phyloP scores from a whole-genome alignment of 306 rosid species.

The Rosa persica region DNA sequence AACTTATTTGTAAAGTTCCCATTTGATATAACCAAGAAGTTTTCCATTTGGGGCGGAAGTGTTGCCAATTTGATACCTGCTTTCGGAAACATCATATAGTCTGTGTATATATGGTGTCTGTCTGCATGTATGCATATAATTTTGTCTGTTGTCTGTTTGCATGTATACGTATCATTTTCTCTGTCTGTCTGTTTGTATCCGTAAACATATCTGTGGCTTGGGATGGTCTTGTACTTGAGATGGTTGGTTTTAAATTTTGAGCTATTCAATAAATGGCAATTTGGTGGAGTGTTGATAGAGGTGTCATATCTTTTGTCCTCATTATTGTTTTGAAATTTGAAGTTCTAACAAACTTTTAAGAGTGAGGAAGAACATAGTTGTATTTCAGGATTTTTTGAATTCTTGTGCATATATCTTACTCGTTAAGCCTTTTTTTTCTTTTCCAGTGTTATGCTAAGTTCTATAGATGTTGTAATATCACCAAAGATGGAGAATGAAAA shows the following conservation, averaged over 20 bases:
- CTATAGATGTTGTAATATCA: background rate
- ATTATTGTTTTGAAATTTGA: background rate
- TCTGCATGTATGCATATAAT: background rate
- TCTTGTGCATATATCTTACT: background rate
- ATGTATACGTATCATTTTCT: background rate
- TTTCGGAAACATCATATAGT: background rate
- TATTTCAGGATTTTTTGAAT: background rate
- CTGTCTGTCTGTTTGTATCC: background rate
- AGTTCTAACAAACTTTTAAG: slow-evolving; percentile 4
- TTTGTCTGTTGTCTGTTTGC: too few species aligned
- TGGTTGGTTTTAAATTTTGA: background rate
- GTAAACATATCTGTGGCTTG: background rate
- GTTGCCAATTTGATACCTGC: background rate
- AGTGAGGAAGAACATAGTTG: background rate
- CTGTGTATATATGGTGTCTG: background rate
- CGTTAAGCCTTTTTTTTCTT: background rate
- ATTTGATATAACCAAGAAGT: background rate
- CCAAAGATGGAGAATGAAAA: background rate
- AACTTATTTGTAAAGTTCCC: background rate
- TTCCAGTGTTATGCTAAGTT: background rate
- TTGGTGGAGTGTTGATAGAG: background rate
- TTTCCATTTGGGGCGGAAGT: background rate
- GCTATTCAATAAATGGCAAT: background rate
- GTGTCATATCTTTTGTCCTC: background rate
- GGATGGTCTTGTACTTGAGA: background rate